Evolutionary conservation across 2,329 filamentous ascomycete genomes (phyloP), one percentile per base, ranked within the genome.

Genomic region (Ilyonectria mors-panacis): DNA sequence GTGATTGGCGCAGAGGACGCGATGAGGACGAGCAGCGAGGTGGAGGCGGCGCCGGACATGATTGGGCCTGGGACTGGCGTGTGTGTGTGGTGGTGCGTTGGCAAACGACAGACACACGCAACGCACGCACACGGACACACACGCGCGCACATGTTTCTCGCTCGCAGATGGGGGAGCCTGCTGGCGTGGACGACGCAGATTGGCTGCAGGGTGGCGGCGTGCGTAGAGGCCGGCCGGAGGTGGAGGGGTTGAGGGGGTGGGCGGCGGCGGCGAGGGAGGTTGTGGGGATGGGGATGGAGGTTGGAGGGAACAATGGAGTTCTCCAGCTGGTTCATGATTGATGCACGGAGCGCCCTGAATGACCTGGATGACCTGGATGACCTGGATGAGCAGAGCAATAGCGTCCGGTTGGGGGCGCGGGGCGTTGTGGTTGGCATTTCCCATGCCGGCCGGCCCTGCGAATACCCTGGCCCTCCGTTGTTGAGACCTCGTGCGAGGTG

Each of bases 161-260:
- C 63, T 65, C 63, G 56, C 56, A 65, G 63, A 60, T 55, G 56
- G 56, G 47, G 59, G 35, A 48, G 30, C 59, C 23, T 37, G 67
- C 70, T 71, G 73, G 76, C 76, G 76, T 77, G 76, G 76, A 73
- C 64, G 70, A 68, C 55, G 65, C 65, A 70, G 75, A 77, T 76
- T 73, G 73, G 72, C 62, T 64, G 66, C 58, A 45, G 30, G 56
- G 17, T 39, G 10, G 6, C 17, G 63, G 63, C 62, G 65, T 65
- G 67, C 55, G 35, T 37, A 44, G 35, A 42, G 35, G 35, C 47
- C 47, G 47, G 47, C 2, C 47, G 47, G 23, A 30, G 33, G 35
- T n/a, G 61, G 54, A 56, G 47, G 64, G 44, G 42, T 48, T 48
- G 57, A 60, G 56, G 60, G 59, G 65, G 39, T 21, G 39, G 7